phyloP scores from a whole-genome alignment of 2,329 filamentous ascomycete species.

The Penicillium brevicompactum region DNA sequence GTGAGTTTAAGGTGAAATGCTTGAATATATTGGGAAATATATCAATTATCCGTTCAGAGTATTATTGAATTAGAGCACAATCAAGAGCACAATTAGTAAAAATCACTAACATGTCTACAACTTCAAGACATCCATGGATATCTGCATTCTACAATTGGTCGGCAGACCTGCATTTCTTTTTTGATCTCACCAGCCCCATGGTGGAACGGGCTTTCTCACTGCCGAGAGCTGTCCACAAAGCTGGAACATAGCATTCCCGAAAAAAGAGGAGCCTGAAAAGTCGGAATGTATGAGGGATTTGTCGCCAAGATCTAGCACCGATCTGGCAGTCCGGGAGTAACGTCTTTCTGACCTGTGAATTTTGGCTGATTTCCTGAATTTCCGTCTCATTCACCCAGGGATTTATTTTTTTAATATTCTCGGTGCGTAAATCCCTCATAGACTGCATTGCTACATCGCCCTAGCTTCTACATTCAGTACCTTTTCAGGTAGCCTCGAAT shows the following conservation, averaged over 20 bases:
- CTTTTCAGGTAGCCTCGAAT: background rate
- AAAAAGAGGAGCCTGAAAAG: background rate
- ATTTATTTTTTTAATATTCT: background rate
- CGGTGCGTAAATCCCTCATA: slow-evolving; percentile 15
- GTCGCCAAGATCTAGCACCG: slow-evolving; percentile 21
- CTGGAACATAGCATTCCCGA: background rate
- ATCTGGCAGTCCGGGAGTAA: slow-evolving; percentile 20
- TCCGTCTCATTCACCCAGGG: background rate
- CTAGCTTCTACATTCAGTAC: background rate
- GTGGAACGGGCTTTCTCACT: slow-evolving; percentile 14
- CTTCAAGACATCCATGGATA: background rate
- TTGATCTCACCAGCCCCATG: slow-evolving; percentile 11
- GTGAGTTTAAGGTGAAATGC: too few relatives aligned
- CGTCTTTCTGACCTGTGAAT: slow-evolving; percentile 1
- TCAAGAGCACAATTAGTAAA: too few relatives aligned
- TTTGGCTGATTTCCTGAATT: slow-evolving; percentile 4
- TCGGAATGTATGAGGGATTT: slow-evolving; percentile 26
- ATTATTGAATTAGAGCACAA: too few relatives aligned
- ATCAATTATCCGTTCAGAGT: too few relatives aligned
- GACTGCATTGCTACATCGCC: background rate
- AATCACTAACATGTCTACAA: background rate
- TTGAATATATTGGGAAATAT: too few relatives aligned
- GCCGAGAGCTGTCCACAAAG: background rate
- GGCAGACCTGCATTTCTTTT: background rate
- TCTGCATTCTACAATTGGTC: background rate